Percentiles rank a stretch among this genome's conserved stretches.
These are phyloP conservation scores for Dryadomyces quercivorus DNA, from an alignment of 2,329 filamentous ascomycete species.

Conservation along the genomic window DNA sequence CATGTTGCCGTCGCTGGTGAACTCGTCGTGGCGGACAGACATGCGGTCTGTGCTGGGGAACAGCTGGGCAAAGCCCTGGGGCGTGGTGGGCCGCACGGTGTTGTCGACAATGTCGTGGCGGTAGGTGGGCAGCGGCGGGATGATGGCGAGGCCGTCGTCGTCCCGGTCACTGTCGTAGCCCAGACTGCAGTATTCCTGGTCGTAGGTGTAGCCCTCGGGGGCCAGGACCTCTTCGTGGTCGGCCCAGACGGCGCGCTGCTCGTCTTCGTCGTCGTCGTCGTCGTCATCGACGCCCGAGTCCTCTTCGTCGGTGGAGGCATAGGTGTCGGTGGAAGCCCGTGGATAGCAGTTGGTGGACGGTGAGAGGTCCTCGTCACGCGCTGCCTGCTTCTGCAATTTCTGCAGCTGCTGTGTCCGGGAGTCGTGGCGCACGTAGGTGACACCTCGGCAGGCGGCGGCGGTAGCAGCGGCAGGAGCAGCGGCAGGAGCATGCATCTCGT, in stretches of 20 bases:
- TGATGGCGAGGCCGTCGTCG: slow-evolving; percentile 15
- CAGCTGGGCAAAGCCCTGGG: slow-evolving; percentile 68
- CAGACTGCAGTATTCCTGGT: background rate
- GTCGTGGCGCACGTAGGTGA: no score
- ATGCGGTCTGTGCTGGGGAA: slow-evolving; percentile 79
- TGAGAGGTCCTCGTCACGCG: slow-evolving; percentile 22
- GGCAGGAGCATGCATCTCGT: background rate
- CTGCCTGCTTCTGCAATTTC: background rate
- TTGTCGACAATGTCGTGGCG: slow-evolving; percentile 49
- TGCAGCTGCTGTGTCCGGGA: background rate
- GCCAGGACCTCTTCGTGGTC: background rate
- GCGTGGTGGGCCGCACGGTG: slow-evolving; percentile 63
- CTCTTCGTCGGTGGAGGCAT: slow-evolving; percentile 60
- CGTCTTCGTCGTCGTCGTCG: slow-evolving; percentile 10
- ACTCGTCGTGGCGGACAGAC: slow-evolving; percentile 79
- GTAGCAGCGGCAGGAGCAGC: background rate
- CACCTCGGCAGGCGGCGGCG: background rate
- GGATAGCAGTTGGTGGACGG: slow-evolving; percentile 30
- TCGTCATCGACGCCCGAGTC: background rate
- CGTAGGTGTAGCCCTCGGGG: background rate
- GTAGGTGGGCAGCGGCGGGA: slow-evolving; percentile 45
- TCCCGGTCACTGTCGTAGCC: background rate
- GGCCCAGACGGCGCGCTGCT: background rate
- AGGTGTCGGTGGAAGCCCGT: slow-evolving; percentile 62
- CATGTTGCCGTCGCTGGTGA: slow-evolving; percentile 88